Conservation (phyloP, 225 moss, liverwort and hornwort species). For the Takakia lepidozioides region DNA sequence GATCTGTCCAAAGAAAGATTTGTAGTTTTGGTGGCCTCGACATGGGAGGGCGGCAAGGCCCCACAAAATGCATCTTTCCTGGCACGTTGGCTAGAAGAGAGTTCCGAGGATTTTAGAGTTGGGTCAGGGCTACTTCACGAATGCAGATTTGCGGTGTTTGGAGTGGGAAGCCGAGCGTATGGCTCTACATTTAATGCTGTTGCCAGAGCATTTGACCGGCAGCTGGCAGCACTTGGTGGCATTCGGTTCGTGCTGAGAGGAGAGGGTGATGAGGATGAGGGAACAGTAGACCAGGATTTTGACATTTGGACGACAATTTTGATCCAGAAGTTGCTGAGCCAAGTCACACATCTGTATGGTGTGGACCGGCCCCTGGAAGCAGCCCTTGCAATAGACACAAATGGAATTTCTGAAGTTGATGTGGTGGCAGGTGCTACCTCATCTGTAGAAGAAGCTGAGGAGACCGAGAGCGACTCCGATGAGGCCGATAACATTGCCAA, state of each 20-base stretch:
- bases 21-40: no score
- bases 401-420: slow-evolving; percentile 6
- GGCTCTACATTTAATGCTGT: slow-evolving; percentile 74
- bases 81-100: no score
- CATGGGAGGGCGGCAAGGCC: no score
- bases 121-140: no score
- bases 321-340: slow-evolving; percentile 26
- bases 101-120: no score
- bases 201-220: slow-evolving; percentile 61
- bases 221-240: slow-evolving; percentile 71
- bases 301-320: slow-evolving; percentile 51
- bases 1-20: no score
- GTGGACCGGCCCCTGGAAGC: slow-evolving; percentile 2
- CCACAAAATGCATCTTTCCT: no score
- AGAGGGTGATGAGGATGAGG: slow-evolving; percentile 67
- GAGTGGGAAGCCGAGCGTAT: slow-evolving; percentile 81
- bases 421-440: slow-evolving; percentile 12
- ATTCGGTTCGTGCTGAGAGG: slow-evolving; percentile 52
- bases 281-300: slow-evolving; percentile 58
- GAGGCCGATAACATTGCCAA: slow-evolving; percentile 28
- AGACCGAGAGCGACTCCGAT: slow-evolving; percentile 36
- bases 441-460: slow-evolving; percentile 15
- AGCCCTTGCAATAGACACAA: slow-evolving; percentile 6
- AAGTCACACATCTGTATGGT: slow-evolving; percentile 10
- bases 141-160: slow-evolving; percentile 85